A percentile compares a stretch with the other conserved stretches of the same genome.
phyloP scores from a whole-genome alignment of 345 rosid species.

The Trapa bicornis region DNA sequence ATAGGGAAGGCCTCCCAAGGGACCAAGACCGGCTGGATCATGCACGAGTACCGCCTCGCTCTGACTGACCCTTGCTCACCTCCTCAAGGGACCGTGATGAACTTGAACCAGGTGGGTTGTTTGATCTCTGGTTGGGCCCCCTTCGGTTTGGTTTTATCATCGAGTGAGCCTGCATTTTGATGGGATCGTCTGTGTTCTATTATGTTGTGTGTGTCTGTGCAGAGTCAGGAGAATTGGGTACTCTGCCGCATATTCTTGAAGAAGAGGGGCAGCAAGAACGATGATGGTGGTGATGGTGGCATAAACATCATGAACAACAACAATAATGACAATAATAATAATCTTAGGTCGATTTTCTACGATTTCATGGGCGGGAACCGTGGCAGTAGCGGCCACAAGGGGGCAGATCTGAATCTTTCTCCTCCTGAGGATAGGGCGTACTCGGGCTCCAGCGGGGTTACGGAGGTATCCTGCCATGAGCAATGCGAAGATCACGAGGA shows the following conservation, averaged over 20 bases:
- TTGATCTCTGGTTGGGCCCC: no score
- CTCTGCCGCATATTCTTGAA: slow-evolving; percentile 37
- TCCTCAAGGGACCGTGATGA: neutral
- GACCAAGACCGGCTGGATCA: slow-evolving; percentile 72
- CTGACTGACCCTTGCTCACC: slow-evolving; percentile 1
- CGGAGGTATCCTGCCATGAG: slow-evolving; percentile 9
- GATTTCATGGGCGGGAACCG: slow-evolving; percentile 14
- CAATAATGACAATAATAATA: neutral
- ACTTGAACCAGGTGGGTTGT: slow-evolving; percentile 22
- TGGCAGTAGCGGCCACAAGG: neutral
- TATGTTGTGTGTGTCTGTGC: neutral
- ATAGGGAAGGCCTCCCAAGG: slow-evolving; percentile 53
- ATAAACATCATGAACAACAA: neutral
- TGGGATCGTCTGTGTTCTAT: no score
- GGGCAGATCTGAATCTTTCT: neutral
- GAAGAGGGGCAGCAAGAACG: slow-evolving; percentile 19
- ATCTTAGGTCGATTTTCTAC: slow-evolving; percentile 10
- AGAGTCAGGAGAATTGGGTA: slow-evolving; percentile 32
- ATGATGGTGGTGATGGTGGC: neutral
- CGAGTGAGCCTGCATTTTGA: no score
- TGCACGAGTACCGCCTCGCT: slow-evolving; percentile 74
- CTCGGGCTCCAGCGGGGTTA: slow-evolving; percentile 14
- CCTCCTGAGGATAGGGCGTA: slow-evolving; percentile 7
- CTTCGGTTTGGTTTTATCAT: no score
- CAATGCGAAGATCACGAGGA: slow-evolving; percentile 17